Conservation (phyloP, 2,329 filamentous ascomycete genomes). For the Phyllosticta citriasiana region DNA sequence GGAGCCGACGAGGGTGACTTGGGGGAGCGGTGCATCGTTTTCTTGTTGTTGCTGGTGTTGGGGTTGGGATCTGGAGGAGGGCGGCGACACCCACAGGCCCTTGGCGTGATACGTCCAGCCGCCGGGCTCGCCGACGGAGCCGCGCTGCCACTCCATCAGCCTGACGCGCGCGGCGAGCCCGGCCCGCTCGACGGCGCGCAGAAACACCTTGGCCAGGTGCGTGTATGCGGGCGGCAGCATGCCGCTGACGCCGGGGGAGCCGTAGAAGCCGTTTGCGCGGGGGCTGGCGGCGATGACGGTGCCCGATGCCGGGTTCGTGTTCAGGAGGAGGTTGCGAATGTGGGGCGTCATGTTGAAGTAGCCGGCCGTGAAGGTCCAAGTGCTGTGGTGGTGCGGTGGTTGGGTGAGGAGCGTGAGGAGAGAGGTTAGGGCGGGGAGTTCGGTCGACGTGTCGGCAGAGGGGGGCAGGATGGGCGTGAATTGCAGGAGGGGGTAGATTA, state of each 20-base stretch:
- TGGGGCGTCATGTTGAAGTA: slow-evolving; percentile 95
- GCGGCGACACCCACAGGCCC: slow-evolving; percentile 76
- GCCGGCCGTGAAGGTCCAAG: slow-evolving; percentile 94
- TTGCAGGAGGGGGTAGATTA: slow-evolving; percentile 78
- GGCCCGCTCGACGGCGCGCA: slow-evolving; percentile 50
- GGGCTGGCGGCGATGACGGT: slow-evolving; percentile 89
- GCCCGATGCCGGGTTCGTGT: slow-evolving; percentile 58
- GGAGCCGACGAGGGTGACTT: slow-evolving; percentile 76
- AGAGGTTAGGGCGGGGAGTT: slow-evolving; percentile 69
- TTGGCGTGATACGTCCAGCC: slow-evolving; percentile 99
- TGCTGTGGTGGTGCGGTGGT: slow-evolving; percentile 55
- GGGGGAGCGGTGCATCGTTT: slow-evolving; percentile 50
- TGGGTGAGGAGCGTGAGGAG: slow-evolving; percentile 62
- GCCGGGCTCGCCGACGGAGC: slow-evolving; percentile 66
- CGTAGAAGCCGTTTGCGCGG: slow-evolving; percentile 90
- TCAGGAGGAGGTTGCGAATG: slow-evolving; percentile 69
- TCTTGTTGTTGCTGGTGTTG: slow-evolving; percentile 19
- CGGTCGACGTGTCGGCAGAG: slow-evolving; percentile 61
- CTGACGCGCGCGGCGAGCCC: slow-evolving; percentile 50
- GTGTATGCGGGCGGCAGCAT: slow-evolving; percentile 90
- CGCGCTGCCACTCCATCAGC: slow-evolving; percentile 79
- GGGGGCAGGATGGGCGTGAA: slow-evolving; percentile 74
- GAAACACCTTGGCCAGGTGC: slow-evolving; percentile 71
- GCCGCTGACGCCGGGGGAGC: slow-evolving; percentile 76
- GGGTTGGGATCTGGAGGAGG: not conserved